Evolutionary conservation across 176 grass and related monocot species (phyloP), one percentile per base, ranked within the genome.

Genomic region (Carex cristatella): DNA sequence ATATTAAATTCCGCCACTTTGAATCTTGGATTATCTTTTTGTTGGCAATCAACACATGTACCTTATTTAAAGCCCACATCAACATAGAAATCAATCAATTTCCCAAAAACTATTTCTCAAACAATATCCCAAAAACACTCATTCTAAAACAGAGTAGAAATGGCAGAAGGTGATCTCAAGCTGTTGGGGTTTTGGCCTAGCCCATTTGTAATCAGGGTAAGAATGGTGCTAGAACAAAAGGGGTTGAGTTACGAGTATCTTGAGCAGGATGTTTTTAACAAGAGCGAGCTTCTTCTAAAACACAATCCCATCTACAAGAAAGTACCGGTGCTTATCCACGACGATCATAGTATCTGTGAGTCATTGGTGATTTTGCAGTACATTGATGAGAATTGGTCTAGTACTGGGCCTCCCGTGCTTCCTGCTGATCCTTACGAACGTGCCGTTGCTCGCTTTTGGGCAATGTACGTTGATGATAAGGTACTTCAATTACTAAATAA

Each of bases 401-500:
- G 37, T 42, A 30, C n/a, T 1, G 84, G 57, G 0, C 13, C 58
- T 9, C 13, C 42, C 3, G 32, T 86, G n/a, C 58, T 86, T 6
- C 73, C 84, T n/a, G 12, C 72, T 16, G 56, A 86, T 66, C 84
- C 84, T 2, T 86, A 86, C 16, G 42, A 86, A 13, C 84, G 55
- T 61, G 84, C 84, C 0, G 66, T 79, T 59, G 71, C 84, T 14
- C 65, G 87, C 3, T 91, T 91, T 65, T 94, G 92, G 92, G 87
- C 85, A 3, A 58, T 1, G 1, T 91, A 75, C 73, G 18, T 89
- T 42, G 92, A 94, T 3, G 92, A 91, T 37, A 91, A 84, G 87
- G 92, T 91, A 54, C 1, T 46, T 46, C 12, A 54, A 49, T 55
- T 13, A 79, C 28, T n/a, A 9, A 40, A 5, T 40, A 40, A 40